Evolutionary conservation across 192 early-diverging fungal species (phyloP), one percentile per base, ranked within the genome.

Genomic region (Mortierella hygrophila): DNA sequence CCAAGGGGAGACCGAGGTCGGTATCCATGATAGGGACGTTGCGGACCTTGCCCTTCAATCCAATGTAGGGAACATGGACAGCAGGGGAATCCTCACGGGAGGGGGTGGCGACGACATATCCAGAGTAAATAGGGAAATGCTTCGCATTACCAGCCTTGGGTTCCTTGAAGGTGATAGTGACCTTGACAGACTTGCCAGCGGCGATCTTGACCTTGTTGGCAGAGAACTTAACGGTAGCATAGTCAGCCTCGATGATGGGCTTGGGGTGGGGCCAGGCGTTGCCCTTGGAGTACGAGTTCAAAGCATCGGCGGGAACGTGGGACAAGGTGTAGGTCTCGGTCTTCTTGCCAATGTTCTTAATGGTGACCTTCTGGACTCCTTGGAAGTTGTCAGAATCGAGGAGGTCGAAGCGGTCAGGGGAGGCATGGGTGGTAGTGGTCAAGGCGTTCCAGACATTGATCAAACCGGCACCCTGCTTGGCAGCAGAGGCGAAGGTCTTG

Each of bases 391-490:
- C 81, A 40, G 82, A 86, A 69, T 94, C 92, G 68, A 91, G 91
- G 47, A 95, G 85, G 9, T 92, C 89, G 46, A 96, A 75, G 11
- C 88, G 86, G 15, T 90, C 82, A 2, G 96, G 96, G 11, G 81
- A 83, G 46, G 96, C 82, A 1, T 82, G 46, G 2, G 89, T 86
- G 18, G 91, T 90, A 13, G 94, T 77, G 13, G 52, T 83, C 60
- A 97, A 57, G 6, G 97, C 92, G 37, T 90, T 76, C 68, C 88
- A 90, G 57, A 96, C 79, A 86, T 97, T 92, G 38, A 98, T 89
- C 38, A 97, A 88, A 26, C 97, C 97, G 60, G 89, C 89, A 11
- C 96, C 96, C 80, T 95, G 94, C 68, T 85, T 88, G 38, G 91
- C 88, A 18, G 94, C 92, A 23, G 94, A 81, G 15, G 79, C 60